These are phyloP conservation scores for Solanum gracilifrons DNA, from an alignment of 257 asterid species.

Conservation along the genomic window DNA sequence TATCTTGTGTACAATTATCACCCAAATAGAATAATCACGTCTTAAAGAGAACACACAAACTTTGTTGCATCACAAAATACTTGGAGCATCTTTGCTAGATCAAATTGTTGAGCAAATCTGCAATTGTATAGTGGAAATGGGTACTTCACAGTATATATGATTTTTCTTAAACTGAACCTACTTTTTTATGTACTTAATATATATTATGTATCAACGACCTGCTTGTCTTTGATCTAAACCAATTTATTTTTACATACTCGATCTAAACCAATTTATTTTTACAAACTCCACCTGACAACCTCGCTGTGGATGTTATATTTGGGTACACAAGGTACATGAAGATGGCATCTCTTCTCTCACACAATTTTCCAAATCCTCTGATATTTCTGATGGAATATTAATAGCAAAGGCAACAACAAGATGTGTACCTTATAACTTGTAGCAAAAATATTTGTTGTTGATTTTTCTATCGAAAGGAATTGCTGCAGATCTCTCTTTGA, in stretches of 20 bases:
- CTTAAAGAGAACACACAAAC: conserved; percentile 53
- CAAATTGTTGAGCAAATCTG: conserved; percentile 65
- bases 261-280: too few relatives aligned
- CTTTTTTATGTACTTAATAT: neutral
- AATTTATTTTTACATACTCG: neutral
- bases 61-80: conserved; percentile 17
- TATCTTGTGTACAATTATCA: conserved; percentile 50
- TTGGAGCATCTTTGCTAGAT: conserved; percentile 41
- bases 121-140: conserved; percentile 65
- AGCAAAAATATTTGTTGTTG: too few relatives aligned
- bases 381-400: neutral
- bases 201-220: neutral
- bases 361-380: conserved; percentile 65
- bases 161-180: neutral
- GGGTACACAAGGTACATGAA: conserved; percentile 63
- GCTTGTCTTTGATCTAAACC: neutral
- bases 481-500: too few relatives aligned
- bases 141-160: conserved; percentile 14
- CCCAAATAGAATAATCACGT: conserved; percentile 61
- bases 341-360: conserved; percentile 70
- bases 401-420: too few relatives aligned
- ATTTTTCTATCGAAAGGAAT: too few relatives aligned
- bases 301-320: conserved; percentile 62
- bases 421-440: too few relatives aligned
- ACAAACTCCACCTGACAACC: conserved; percentile 38